Percentiles rank a stretch among this genome's conserved stretches.
phyloP scores from a whole-genome alignment of 805 yeast genomes.

The Torulaspora indica region DNA sequence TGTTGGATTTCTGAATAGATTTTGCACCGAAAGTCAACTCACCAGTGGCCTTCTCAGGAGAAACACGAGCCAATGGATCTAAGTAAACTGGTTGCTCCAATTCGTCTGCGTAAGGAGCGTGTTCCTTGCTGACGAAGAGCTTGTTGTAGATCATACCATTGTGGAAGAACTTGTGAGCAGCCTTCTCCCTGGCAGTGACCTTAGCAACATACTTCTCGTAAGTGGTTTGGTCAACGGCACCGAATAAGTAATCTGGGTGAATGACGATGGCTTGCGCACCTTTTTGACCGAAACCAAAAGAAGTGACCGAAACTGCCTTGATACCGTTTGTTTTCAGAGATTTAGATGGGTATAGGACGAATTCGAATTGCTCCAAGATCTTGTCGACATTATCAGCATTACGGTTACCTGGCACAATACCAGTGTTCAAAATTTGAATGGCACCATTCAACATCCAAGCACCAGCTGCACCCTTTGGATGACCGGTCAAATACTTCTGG shows the following conservation, averaged over 20 bases:
- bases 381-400: slow-evolving; percentile 96
- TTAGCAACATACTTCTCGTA: slow-evolving; percentile 67
- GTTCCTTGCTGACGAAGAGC: slow-evolving; percentile 86
- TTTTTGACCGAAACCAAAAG: slow-evolving; percentile 99
- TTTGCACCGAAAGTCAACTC: slow-evolving; percentile 47
- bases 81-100: slow-evolving; percentile 87
- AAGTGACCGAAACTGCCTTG: slow-evolving; percentile 94
- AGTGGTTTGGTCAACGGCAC: slow-evolving; percentile 65
- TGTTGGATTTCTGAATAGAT: slow-evolving; percentile 43
- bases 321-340: slow-evolving; percentile 92
- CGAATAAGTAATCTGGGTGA: slow-evolving; percentile 90
- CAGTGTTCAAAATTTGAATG: slow-evolving; percentile 83
- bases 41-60: slow-evolving; percentile 36
- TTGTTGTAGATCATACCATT: slow-evolving; percentile 87
- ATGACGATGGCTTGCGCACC: slow-evolving; percentile 94
- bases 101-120: slow-evolving; percentile 88
- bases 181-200: slow-evolving; percentile 77
- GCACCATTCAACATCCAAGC: slow-evolving; percentile 99
- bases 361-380: slow-evolving; percentile 73
- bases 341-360: slow-evolving; percentile 91
- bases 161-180: slow-evolving; percentile 92
- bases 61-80: slow-evolving; percentile 79
- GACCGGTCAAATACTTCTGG: slow-evolving; percentile 99
- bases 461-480: slow-evolving; percentile 99
- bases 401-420: slow-evolving; percentile 97